Percentiles rank a stretch among this genome's conserved stretches.
phyloP scores from a whole-genome alignment of 1,284 basidiomycete genomes.

The Puccinia horiana region DNA sequence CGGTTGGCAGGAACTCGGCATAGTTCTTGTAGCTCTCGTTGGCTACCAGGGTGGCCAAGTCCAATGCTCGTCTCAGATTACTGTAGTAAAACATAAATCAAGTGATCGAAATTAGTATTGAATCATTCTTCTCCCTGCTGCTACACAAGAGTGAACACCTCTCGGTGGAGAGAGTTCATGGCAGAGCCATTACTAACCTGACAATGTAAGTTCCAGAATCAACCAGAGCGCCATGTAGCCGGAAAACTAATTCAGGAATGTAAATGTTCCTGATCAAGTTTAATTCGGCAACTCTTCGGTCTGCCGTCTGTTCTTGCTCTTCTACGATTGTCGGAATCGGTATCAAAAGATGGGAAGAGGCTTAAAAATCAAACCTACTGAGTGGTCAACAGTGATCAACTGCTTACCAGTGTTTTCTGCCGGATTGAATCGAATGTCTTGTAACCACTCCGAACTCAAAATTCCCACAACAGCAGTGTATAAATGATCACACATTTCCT shows the following conservation, averaged over 20 bases:
- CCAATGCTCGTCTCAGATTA: constrained; percentile 75
- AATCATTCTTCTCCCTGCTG: not conserved
- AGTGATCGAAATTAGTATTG: constrained; percentile 2
- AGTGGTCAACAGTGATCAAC: constrained; percentile 7
- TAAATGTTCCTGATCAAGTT: constrained; percentile 80
- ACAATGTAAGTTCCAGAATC: constrained; percentile 69
- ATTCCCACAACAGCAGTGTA: constrained; percentile 35
- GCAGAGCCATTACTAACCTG: constrained; percentile 65
- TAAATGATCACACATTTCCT: constrained; percentile 42
- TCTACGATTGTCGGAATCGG: not conserved
- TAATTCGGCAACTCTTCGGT: constrained; percentile 70
- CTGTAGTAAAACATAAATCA: constrained; percentile 60
- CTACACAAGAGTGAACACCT: not conserved
- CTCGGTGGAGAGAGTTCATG: not conserved
- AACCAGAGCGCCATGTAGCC: constrained; percentile 75
- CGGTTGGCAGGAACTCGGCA: constrained; percentile 73
- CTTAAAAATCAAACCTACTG: not conserved
- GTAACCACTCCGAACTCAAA: constrained; percentile 42
- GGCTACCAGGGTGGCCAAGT: constrained; percentile 80
- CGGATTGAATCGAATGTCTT: constrained; percentile 33
- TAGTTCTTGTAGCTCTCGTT: constrained; percentile 84
- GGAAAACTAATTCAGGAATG: constrained; percentile 84
- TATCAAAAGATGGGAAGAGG: not conserved
- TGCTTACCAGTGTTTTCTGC: constrained; percentile 22
- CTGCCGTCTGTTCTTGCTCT: constrained; percentile 59